phyloP scores from a whole-genome alignment of 179 eudicot genomes.

The Vitellaria paradoxa region DNA sequence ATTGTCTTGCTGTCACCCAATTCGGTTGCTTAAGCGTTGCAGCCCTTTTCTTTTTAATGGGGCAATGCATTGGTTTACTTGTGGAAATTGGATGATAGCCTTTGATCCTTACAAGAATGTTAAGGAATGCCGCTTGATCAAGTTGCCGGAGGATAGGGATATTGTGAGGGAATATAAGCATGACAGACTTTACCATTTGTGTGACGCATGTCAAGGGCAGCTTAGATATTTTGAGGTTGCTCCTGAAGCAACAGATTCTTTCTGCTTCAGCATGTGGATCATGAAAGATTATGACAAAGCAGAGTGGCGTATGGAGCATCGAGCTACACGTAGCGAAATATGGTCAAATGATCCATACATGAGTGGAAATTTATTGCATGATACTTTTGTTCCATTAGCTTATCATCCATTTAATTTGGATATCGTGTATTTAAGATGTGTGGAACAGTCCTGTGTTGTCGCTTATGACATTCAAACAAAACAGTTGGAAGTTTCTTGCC shows the following conservation, averaged over 20 bases:
- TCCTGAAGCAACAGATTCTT: neutral
- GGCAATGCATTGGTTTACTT: constrained; percentile 28
- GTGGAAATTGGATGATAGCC: constrained; percentile 24
- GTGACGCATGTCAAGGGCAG: constrained; percentile 19
- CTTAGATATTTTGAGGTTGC: constrained; percentile 26
- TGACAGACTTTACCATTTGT: constrained; percentile 19
- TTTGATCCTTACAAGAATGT: constrained; percentile 20
- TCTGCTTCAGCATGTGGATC: constrained; percentile 24
- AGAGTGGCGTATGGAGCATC: constrained; percentile 23
- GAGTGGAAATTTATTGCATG: neutral
- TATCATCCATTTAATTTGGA: constrained; percentile 28
- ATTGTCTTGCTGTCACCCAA: constrained; percentile 14
- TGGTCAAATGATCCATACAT: constrained; percentile 16
- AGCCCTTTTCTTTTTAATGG: constrained; percentile 26
- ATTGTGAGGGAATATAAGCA: constrained; percentile 11
- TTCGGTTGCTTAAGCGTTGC: constrained; percentile 24
- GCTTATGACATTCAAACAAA: constrained; percentile 12
- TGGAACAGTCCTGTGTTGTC: constrained; percentile 22
- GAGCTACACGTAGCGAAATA: constrained; percentile 15
- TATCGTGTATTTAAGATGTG: constrained; percentile 25
- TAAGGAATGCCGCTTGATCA: constrained; percentile 18
- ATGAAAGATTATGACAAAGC: constrained; percentile 21
- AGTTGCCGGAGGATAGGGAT: constrained; percentile 21
- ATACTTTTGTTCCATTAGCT: constrained; percentile 22
- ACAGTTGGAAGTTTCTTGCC: constrained; percentile 20